Evolutionary conservation across 2,329 filamentous ascomycete genomes (phyloP).

Genomic region (Didymella glomerata): DNA sequence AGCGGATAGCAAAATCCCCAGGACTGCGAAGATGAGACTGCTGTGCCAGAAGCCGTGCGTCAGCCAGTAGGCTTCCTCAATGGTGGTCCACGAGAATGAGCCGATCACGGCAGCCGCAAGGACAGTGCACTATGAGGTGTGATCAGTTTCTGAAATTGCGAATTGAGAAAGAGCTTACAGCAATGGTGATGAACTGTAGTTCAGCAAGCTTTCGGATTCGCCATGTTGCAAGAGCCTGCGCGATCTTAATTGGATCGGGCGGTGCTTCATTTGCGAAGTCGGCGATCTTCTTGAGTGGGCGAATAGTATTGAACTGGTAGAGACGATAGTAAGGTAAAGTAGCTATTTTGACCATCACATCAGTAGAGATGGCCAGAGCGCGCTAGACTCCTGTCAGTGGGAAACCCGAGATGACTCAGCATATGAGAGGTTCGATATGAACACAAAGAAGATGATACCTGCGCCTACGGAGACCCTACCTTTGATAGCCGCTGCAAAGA

Average conservation of each 20-base stretch:
- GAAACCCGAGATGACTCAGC: too few species aligned
- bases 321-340: constrained; percentile 28
- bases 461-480: too few species aligned
- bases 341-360: constrained; percentile 19
- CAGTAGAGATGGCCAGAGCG: too few species aligned
- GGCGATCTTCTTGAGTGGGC: constrained; percentile 20
- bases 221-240: constrained; percentile 16
- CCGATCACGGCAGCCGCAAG: constrained; percentile 27
- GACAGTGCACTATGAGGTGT: constrained; percentile 16
- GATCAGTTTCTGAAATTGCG: too few species aligned
- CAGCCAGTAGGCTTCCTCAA: constrained; percentile 27
- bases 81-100: constrained; percentile 25
- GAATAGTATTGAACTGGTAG: constrained; percentile 24
- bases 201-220: constrained; percentile 23
- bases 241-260: neutral
- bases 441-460: neutral
- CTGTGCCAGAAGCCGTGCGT: constrained; percentile 26
- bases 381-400: too few species aligned
- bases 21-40: constrained; percentile 21
- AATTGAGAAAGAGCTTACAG: constrained; percentile 8
- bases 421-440: too few species aligned
- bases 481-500: too few species aligned
- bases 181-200: constrained; percentile 26
- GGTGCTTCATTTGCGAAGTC: constrained; percentile 6
- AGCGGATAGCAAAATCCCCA: constrained; percentile 23